These are phyloP conservation scores for Sphaceloma murrayae DNA, from an alignment of 2,329 filamentous ascomycete genomes.

Conservation along the genomic window DNA sequence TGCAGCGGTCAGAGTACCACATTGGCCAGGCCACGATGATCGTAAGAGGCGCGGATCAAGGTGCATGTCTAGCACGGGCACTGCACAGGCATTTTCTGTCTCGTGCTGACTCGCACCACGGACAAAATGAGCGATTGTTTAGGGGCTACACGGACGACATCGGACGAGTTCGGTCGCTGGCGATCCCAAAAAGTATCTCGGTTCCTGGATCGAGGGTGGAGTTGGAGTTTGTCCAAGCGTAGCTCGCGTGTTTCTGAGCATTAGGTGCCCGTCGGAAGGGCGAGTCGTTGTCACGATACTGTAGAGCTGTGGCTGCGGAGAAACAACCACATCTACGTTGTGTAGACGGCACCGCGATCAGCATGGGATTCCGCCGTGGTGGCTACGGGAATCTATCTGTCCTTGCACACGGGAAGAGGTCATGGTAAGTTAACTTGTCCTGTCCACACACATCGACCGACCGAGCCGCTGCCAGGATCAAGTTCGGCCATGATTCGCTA, in stretches of 20 bases:
- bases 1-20: background rate
- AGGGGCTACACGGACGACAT: slow-evolving; percentile 9
- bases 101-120: slow-evolving; percentile 5
- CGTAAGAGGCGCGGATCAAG: background rate
- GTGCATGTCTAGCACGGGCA: slow-evolving; percentile 11
- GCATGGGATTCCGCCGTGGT: background rate
- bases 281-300: background rate
- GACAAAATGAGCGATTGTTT: slow-evolving; percentile 3
- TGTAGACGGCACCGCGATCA: background rate
- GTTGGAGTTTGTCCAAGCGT: too few relatives aligned
- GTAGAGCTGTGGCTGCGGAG: slow-evolving; percentile 12
- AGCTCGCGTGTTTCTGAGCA: too few relatives aligned
- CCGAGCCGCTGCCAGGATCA: too few relatives aligned
- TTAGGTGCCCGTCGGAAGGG: background rate
- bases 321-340: slow-evolving; percentile 14
- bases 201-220: too few relatives aligned
- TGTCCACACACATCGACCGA: too few relatives aligned
- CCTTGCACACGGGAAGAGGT: too few relatives aligned
- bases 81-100: slow-evolving; percentile 1
- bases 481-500: slow-evolving; percentile 12
- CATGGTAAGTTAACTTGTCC: too few relatives aligned
- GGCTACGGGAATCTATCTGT: too few relatives aligned
- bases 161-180: slow-evolving; percentile 11
- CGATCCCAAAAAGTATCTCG: background rate
- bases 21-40: slow-evolving; percentile 11